These are phyloP conservation scores for Xerocomellus dryophilus DNA, from an alignment of 768 basidiomycete genomes.

Conservation along the genomic window DNA sequence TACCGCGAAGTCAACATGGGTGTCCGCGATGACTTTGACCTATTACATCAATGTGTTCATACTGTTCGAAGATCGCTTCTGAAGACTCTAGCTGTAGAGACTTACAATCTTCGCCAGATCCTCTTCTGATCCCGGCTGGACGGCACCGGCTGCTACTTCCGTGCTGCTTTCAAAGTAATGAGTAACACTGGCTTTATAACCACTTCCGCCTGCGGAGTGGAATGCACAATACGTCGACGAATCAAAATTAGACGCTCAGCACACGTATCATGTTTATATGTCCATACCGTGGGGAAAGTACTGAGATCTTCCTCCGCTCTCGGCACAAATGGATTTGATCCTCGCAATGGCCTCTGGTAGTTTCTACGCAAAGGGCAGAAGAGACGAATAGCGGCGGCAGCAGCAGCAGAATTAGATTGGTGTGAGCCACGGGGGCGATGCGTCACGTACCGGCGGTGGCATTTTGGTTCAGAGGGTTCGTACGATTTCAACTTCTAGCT, in stretches of 20 bases:
- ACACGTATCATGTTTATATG: not conserved
- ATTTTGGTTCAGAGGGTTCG: not conserved
- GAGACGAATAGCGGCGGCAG: not conserved
- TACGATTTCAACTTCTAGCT: not conserved
- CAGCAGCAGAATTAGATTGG: not conserved
- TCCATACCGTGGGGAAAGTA: conserved; percentile 9
- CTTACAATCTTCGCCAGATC: conserved; percentile 10
- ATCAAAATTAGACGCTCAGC: not conserved
- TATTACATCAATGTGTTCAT: not conserved
- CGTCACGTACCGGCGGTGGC: not conserved
- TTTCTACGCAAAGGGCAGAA: not conserved
- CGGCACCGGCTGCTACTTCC: conserved; percentile 4
- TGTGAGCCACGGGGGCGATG: not conserved
- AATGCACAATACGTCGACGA: not conserved
- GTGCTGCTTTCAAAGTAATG: conserved; percentile 17
- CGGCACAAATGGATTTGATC: conserved; percentile 1
- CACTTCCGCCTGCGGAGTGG: conserved; percentile 8
- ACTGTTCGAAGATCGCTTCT: not conserved
- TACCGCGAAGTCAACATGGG: conserved; percentile 12
- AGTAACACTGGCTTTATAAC: conserved; percentile 11
- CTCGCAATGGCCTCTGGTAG: not conserved
- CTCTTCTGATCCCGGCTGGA: conserved; percentile 12
- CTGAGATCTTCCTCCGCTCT: conserved; percentile 3
- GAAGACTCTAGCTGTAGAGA: not conserved
- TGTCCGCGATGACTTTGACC: conserved; percentile 8